Base-by-base conservation (phyloP, 2,329 filamentous ascomycete species). In the Ceratocystis lukuohia region DNA sequence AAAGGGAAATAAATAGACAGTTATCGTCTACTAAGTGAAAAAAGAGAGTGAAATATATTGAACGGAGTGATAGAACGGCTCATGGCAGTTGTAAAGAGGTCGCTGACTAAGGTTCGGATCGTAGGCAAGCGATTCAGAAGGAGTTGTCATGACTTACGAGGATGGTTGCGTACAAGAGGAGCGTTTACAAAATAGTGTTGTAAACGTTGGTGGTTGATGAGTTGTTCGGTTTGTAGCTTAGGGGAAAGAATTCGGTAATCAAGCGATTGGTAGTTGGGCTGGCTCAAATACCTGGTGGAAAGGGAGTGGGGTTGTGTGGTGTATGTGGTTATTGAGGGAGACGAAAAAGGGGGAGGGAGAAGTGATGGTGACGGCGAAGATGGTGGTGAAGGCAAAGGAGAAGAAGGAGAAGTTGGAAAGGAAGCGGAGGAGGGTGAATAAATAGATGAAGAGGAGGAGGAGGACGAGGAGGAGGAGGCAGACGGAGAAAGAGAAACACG, bases 301-400 rank as follows among this genome's bases (percentile, higher is more conserved):
- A 44, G 61, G 30, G 63, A 62, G 17, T 65, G 17, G 20, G 37
- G 15, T n/a, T 67, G 56, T 41, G 61, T 62, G 12, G 66, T 61
- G 44, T 67, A 67, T n/a, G 66, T 64, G 0, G 53, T 64, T 48
- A 67, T 61, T 37, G 66, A 61, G 1, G 66, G 22, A 20, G 61
- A 63, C 28, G 44, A 33, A 45, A 63, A 45, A 17, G 61, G 46
- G 17, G 61, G 28, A 57, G 30, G 5, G 41, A 20, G 37, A 4
- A 28, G 22, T 28, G 22, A n/a, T 22, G 62, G 50, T 33, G 62
- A 30, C 10, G 62, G 33, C 4, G n/a, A n/a, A 57, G 28, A 65
- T 15, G 46, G 25, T 5, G n/a, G 15, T 41, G 44, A 56, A 28
- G 61, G n/a, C 25, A 41, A 28, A 12, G 59, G n/a, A 44, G 59